Conservation (phyloP, 495 filamentous ascomycete species). For the Tuber aestivum region DNA sequence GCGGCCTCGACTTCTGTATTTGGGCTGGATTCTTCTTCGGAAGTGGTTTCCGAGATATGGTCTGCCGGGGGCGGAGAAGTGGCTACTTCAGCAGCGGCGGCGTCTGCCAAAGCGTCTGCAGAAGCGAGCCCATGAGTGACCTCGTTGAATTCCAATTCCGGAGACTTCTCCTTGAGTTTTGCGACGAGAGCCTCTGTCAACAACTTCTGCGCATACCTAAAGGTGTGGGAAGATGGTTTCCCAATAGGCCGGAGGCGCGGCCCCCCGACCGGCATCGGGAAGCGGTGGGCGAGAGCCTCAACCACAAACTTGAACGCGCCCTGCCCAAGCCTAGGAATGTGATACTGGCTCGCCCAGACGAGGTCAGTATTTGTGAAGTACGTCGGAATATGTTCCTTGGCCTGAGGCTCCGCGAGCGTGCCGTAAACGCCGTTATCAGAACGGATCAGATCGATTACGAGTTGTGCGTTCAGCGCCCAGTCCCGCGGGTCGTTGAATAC, state of each 20-base stretch:
- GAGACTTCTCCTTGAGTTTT: conserved; percentile 52
- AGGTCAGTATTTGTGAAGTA: conserved; percentile 90
- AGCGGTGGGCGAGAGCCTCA: conserved; percentile 65
- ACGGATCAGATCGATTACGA: conserved; percentile 74
- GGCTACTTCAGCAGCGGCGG: background rate
- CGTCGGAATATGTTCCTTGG: conserved; percentile 70
- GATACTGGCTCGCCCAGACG: conserved; percentile 75
- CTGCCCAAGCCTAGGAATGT: conserved; percentile 84
- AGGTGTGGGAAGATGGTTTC: conserved; percentile 73
- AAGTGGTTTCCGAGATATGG: background rate
- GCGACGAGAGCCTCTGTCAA: conserved; percentile 47
- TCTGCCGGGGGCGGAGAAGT: background rate
- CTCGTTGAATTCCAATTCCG: conserved; percentile 38
- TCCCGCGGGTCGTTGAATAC: conserved; percentile 89
- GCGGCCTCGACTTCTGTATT: conserved; percentile 27
- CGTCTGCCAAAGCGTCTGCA: background rate
- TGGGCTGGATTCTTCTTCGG: background rate
- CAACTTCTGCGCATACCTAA: conserved; percentile 72
- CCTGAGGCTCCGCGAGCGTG: conserved; percentile 64
- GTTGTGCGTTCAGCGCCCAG: conserved; percentile 69
- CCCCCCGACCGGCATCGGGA: conserved; percentile 56
- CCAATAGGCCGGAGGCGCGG: conserved; percentile 67
- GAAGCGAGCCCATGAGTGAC: conserved; percentile 16
- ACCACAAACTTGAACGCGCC: conserved; percentile 82
- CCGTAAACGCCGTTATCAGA: conserved; percentile 69